Evolutionary conservation across 192 early-diverging fungal genomes (phyloP).

Genomic region (Funneliformis geosporum): DNA sequence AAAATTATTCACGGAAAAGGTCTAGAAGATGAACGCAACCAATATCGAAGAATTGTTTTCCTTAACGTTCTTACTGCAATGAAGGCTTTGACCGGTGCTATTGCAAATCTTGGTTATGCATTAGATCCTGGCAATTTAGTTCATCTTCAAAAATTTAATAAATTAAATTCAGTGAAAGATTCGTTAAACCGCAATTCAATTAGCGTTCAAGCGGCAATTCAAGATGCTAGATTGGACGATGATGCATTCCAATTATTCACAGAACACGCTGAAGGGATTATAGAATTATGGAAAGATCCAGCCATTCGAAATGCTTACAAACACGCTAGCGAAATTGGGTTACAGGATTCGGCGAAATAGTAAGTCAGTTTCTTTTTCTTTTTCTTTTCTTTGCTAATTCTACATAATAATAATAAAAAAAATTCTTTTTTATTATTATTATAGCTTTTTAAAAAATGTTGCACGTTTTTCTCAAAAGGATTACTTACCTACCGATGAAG

Average conservation of each 20-base stretch:
- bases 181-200: conserved; percentile 44
- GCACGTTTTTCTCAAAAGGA: conserved; percentile 49
- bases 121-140: conserved; percentile 36
- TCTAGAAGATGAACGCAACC: conserved; percentile 42
- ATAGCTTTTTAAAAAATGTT: conserved; percentile 54
- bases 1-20: conserved; percentile 44
- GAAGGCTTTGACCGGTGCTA: conserved; percentile 38
- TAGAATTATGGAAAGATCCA: conserved; percentile 47
- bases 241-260: conserved; percentile 41
- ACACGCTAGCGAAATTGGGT: conserved; percentile 40
- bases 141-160: conserved; percentile 38
- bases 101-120: conserved; percentile 35
- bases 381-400: neutral
- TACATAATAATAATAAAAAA: too few species aligned
- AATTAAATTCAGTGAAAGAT: conserved; percentile 28
- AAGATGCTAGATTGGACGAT: conserved; percentile 42
- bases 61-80: conserved; percentile 51
- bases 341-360: conserved; percentile 55
- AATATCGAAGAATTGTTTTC: conserved; percentile 43
- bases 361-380: too few species aligned
- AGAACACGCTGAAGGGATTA: conserved; percentile 43
- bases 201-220: conserved; percentile 29
- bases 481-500: conserved; percentile 65
- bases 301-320: conserved; percentile 40
- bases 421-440: neutral